Percentiles rank a stretch among this genome's conserved stretches.
These are phyloP conservation scores for Sporothrix pseudoabietina DNA, from an alignment of 2,329 filamentous ascomycete genomes.

Conservation along the genomic window DNA sequence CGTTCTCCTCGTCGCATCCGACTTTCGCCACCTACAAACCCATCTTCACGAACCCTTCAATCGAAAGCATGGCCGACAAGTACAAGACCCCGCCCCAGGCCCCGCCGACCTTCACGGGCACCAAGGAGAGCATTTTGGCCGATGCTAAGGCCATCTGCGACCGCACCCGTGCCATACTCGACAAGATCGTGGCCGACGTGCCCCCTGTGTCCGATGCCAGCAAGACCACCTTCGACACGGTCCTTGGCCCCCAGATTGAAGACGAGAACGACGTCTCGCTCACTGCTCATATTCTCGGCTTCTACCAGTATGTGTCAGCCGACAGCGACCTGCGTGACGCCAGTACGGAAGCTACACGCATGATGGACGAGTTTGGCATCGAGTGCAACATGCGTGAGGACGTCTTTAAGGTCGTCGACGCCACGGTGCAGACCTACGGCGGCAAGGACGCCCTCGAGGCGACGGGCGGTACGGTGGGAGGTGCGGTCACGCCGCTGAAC, in stretches of 20 bases:
- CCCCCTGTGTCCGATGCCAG: slow-evolving; percentile 51
- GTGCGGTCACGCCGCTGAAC: slow-evolving; percentile 53
- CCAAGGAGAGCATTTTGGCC: slow-evolving; percentile 66
- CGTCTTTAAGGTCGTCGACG: slow-evolving; percentile 68
- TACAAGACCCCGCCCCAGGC: slow-evolving; percentile 76
- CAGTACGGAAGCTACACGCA: slow-evolving; percentile 72
- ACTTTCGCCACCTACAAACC: slow-evolving; percentile 41
- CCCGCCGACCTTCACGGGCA: slow-evolving; percentile 76
- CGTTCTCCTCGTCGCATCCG: slow-evolving; percentile 28
- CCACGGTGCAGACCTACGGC: slow-evolving; percentile 54
- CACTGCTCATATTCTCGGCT: slow-evolving; percentile 67
- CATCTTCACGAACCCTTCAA: slow-evolving; percentile 51
- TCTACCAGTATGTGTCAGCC: slow-evolving; percentile 77
- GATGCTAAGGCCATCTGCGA: slow-evolving; percentile 69
- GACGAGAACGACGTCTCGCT: slow-evolving; percentile 69
- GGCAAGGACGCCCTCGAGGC: slow-evolving; percentile 51
- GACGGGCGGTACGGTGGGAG: slow-evolving; percentile 37
- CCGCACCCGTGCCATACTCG: slow-evolving; percentile 62
- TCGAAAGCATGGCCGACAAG: slow-evolving; percentile 63
- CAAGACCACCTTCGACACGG: slow-evolving; percentile 57
- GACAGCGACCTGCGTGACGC: slow-evolving; percentile 71
- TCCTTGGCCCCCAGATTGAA: slow-evolving; percentile 67
- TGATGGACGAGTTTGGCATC: slow-evolving; percentile 75
- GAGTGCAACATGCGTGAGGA: slow-evolving; percentile 82
- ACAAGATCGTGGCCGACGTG: slow-evolving; percentile 67